Conservation (phyloP, 2,329 filamentous ascomycete genomes). For the Colletotrichum chlorophyti region DNA sequence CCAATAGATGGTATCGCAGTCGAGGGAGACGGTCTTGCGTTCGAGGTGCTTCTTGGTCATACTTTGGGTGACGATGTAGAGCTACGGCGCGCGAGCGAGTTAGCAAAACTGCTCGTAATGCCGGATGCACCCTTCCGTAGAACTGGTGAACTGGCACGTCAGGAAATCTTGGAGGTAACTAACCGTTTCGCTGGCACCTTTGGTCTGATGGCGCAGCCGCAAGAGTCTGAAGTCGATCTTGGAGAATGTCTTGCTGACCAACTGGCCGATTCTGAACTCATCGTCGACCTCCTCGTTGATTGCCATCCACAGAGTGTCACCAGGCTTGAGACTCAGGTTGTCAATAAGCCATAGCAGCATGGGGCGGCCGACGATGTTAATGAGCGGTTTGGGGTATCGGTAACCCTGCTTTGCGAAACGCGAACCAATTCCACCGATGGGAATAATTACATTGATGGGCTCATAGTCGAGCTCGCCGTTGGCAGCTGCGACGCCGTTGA, state of each 20-base stretch:
- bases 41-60: conserved; percentile 37
- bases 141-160: background rate
- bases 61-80: conserved; percentile 38
- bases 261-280: conserved; percentile 37
- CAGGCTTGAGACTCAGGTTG: conserved; percentile 33
- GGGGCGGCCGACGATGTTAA: conserved; percentile 40
- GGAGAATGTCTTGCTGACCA: conserved; percentile 34
- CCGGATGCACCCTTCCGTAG: background rate
- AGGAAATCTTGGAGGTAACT: background rate
- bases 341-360: conserved; percentile 40
- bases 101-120: conserved; percentile 1
- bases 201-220: conserved; percentile 36
- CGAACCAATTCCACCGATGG: conserved; percentile 39
- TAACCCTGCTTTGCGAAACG: conserved; percentile 39
- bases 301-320: conserved; percentile 39
- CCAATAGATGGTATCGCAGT: conserved; percentile 43
- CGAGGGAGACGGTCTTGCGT: conserved; percentile 37
- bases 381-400: conserved; percentile 39
- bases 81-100: conserved; percentile 20
- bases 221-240: conserved; percentile 34
- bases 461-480: conserved; percentile 22
- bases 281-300: conserved; percentile 38
- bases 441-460: conserved; percentile 39
- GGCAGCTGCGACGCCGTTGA: conserved; percentile 19
- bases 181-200: conserved; percentile 38